Conservation (phyloP, 352 stramenopile genomes). For the Phytophthora vignae region DNA sequence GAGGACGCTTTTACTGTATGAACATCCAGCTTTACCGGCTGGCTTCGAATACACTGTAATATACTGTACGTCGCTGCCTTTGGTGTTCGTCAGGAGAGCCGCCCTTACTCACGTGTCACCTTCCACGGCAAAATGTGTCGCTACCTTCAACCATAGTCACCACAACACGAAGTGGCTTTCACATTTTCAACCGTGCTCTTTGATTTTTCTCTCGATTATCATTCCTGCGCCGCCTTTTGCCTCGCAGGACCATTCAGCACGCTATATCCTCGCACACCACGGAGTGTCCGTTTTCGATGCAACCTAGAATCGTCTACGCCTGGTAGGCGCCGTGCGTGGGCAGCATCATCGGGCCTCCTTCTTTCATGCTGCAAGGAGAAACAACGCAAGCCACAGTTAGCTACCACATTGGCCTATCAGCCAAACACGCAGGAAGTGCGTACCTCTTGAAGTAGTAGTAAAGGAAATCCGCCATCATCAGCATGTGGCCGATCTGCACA, state of each 20-base stretch:
- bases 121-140: neutral
- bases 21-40: conserved; percentile 12
- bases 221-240: conserved; percentile 18
- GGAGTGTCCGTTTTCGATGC: conserved; percentile 16
- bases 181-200: conserved; percentile 26
- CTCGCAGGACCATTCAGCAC: conserved; percentile 24
- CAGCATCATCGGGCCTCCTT: conserved; percentile 90
- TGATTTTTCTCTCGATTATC: conserved; percentile 31
- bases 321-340: conserved; percentile 88
- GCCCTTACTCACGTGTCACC: conserved; percentile 10
- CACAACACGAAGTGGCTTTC: conserved; percentile 5
- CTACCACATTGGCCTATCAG: neutral
- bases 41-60: too few species aligned
- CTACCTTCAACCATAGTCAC: conserved; percentile 18
- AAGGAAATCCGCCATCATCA: conserved; percentile 99
- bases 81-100: conserved; percentile 25
- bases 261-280: conserved; percentile 21
- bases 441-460: conserved; percentile 99
- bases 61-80: conserved; percentile 4
- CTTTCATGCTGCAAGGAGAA: conserved; percentile 73
- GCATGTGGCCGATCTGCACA: conserved; percentile 98
- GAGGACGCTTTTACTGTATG: conserved; percentile 12
- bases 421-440: conserved; percentile 1
- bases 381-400: conserved; percentile 1
- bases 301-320: conserved; percentile 48